Percentiles rank a stretch among this genome's conserved stretches.
Conservation (phyloP, 1,139 yeast genomes). For the Sugiyamaella paludigena region DNA sequence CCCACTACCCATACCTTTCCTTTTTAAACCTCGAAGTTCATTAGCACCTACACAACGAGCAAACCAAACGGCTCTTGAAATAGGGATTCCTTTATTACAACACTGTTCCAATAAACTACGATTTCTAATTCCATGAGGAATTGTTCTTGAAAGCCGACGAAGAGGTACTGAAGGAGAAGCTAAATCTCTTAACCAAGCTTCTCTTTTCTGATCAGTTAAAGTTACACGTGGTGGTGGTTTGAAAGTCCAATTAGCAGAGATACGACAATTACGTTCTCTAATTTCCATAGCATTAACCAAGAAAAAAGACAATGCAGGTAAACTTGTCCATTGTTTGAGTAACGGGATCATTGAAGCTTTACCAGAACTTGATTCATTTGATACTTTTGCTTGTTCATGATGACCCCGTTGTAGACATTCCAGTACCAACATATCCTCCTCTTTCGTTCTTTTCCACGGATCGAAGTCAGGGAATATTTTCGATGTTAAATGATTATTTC, state of each 20-base stretch:
- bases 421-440: slow-evolving; percentile 52
- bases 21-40: slow-evolving; percentile 66
- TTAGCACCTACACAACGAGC: slow-evolving; percentile 82
- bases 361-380: slow-evolving; percentile 46
- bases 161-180: slow-evolving; percentile 67
- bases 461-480: slow-evolving; percentile 68
- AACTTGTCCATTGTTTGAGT: slow-evolving; percentile 47
- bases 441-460: slow-evolving; percentile 62
- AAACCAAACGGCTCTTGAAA: slow-evolving; percentile 82
- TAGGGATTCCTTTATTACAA: slow-evolving; percentile 63
- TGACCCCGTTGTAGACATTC: slow-evolving; percentile 59
- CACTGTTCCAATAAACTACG: slow-evolving; percentile 70
- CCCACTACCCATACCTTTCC: slow-evolving; percentile 43
- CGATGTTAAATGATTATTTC: slow-evolving; percentile 2
- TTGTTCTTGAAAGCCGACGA: slow-evolving; percentile 63
- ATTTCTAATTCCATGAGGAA: slow-evolving; percentile 90
- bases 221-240: slow-evolving; percentile 87
- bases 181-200: slow-evolving; percentile 78
- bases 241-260: slow-evolving; percentile 54
- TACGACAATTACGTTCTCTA: slow-evolving; percentile 64
- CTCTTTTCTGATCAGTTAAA: slow-evolving; percentile 78
- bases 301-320: slow-evolving; percentile 59
- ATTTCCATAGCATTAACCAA: slow-evolving; percentile 64
- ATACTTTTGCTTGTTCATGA: slow-evolving; percentile 52
- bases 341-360: slow-evolving; percentile 33